Base-by-base conservation (phyloP, 2,329 filamentous ascomycete species). In the Diaporthe longicolla region DNA sequence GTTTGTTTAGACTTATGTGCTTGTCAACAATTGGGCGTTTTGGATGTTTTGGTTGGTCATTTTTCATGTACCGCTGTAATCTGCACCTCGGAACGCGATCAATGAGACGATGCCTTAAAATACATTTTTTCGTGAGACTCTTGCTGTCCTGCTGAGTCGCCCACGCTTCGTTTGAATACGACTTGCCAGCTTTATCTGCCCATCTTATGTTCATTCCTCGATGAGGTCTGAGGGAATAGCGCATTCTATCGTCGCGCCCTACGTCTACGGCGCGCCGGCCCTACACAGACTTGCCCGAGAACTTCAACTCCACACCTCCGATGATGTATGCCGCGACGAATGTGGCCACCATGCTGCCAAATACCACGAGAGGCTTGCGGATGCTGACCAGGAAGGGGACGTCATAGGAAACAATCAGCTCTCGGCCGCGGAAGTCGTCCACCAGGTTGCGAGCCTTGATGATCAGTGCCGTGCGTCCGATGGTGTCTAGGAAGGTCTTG, bases 401-500 rank as follows among this genome's bases (percentile, higher is more conserved):
- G 76, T 98, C 94, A 83, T 99, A 99, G 2, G 93, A 93, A 70
- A 98, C 93, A 78, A 98, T 87, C 29, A 98, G 83, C 77, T 97
- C 92, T 43, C 94, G 92, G 80, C 95, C 95, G 71, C 95, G 90
- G 80, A 95, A 91, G 78, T 98, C 97, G 79, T 99, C 97, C 1
- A 97, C 94, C 70, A 98, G 86, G 82, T 98, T 98, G 78, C 92
- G 89, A 10, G 95, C 94, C 76, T 93, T 93, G 79, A 99, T 88
- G 68, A 89, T 92, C 75, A 99, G 88, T 0, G 92, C 90, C 0
- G 96, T 97, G 76, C 97, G 94, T 75, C 97, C 97, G 43, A 96
- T 80, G 0, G 97, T 98, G 83, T 99, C 97, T 85, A 99, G 93
- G 84, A 95, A 99, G 0, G 95, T 98, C 83, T 92, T 93, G 85